Evolutionary conservation across 2,329 filamentous ascomycete species (phyloP), one percentile per base, ranked within the genome.

Genomic region (Microsporum canis): DNA sequence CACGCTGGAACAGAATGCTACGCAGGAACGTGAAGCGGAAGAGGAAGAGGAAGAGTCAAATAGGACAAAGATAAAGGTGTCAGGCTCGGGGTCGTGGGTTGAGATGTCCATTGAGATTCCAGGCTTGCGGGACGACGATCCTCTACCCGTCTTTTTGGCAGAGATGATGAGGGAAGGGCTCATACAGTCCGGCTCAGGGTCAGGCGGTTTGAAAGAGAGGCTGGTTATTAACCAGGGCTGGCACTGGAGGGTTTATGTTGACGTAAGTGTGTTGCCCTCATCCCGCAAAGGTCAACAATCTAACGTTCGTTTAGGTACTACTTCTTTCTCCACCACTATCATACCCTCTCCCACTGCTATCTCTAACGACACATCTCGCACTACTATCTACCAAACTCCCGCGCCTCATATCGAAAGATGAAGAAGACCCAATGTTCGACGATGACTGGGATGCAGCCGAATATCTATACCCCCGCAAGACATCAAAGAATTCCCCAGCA

Each of bases 391-490:
- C 94, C 5, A 86, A 88, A 65, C 80, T 97, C 2, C 94, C 94
- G 5, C 83, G 85, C 31, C 80, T 96, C 58, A 89, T 89, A 72
- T 96, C 91, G 1, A 88, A 95, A 73, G 84, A 84, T 62, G 92
- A 97, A 75, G 94, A 99, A 77, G 94, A 99, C 68, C 94, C 94
- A 10, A 86, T 96, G 71, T 99, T 99, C 75, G 88, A 96, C 77
- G 94, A 99, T 76, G 94, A 99, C 77, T 99, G 94, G 94, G 89
- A 88, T 65, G 88, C 88, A 14, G 86, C 91, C 0, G 81, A 84
- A 17, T 86, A 85, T 61, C 78, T 99, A 34, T 99, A 95, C 76
- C 82, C 85, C 1, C 81, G 80, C 39, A 59, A 65, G 31, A 61
- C 61, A 31, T 64, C 66, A 3, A 62, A 63, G n/a, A 58, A 63